Evolutionary conservation across 208 protist species (phyloP).

Genomic region (Jaenimonas drosophilae): DNA sequence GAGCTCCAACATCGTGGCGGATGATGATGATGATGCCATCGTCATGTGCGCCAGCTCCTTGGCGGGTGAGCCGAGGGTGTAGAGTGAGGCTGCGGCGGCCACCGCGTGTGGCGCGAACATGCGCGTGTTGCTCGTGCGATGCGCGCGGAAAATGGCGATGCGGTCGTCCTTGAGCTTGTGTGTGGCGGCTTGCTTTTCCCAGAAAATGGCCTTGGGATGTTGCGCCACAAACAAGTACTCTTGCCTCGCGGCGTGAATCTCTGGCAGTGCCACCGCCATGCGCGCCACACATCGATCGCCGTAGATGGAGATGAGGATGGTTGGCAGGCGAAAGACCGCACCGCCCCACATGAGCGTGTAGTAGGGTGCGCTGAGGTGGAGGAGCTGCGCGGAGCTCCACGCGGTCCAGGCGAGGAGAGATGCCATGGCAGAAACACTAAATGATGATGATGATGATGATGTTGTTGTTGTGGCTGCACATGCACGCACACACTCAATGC

Average conservation of each 20-base stretch:
- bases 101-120: conserved; percentile 41
- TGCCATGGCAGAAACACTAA: too few relatives aligned
- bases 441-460: too few relatives aligned
- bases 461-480: too few relatives aligned
- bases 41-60: conserved; percentile 29
- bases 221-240: conserved; percentile 46
- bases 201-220: conserved; percentile 65
- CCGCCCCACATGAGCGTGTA: conserved; percentile 36
- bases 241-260: conserved; percentile 56
- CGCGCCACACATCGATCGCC: conserved; percentile 69
- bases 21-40: background rate
- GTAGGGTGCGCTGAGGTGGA: conserved; percentile 31
- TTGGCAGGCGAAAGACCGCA: conserved; percentile 32
- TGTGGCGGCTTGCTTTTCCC: conserved; percentile 73
- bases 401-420: too few relatives aligned
- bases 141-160: conserved; percentile 57
- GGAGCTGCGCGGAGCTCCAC: conserved; percentile 17
- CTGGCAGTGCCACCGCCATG: conserved; percentile 44
- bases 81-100: conserved; percentile 16
- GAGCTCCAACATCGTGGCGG: background rate
- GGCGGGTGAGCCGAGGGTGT: conserved; percentile 46
- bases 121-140: conserved; percentile 69
- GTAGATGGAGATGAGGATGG: conserved; percentile 59
- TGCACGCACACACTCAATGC: too few relatives aligned
- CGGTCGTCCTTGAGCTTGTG: conserved; percentile 81